Evolutionary conservation across 164 flowering plant species (phyloP).

Genomic region (Protea cynaroides): DNA sequence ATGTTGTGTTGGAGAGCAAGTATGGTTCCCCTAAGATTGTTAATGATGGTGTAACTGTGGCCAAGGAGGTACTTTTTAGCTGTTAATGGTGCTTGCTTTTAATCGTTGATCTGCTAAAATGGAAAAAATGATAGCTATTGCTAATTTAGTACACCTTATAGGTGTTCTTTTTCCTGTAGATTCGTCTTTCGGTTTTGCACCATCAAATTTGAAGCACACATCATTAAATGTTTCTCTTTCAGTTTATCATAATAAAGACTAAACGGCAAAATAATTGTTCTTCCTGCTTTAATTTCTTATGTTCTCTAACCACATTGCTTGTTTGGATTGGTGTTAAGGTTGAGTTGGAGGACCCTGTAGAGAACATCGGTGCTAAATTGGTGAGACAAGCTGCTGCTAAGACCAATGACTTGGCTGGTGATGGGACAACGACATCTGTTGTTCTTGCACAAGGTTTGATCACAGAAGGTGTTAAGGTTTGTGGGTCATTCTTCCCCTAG

Average conservation of each 20-base stretch:
- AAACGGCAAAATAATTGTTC: no score
- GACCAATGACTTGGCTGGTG: slow-evolving; percentile 99
- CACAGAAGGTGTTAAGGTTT: slow-evolving; percentile 94
- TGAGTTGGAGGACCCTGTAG: slow-evolving; percentile 97
- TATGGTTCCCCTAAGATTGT: slow-evolving; percentile 97
- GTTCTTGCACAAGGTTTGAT: slow-evolving; percentile 98
- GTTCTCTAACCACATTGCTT: background rate
- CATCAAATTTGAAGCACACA: no score
- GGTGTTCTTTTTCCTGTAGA: no score
- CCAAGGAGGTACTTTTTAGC: slow-evolving; percentile 50
- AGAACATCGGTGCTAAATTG: slow-evolving; percentile 93
- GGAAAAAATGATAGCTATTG: no score
- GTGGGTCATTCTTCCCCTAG: slow-evolving; percentile 9
- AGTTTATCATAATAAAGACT: no score
- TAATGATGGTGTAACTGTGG: slow-evolving; percentile 97
- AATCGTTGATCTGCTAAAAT: no score
- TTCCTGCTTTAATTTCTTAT: no score
- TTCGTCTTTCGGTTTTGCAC: no score
- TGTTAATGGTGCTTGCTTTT: background rate
- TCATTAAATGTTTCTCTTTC: no score
- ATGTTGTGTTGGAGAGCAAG: slow-evolving; percentile 97
- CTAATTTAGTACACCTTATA: background rate
- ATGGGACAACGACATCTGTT: slow-evolving; percentile 99
- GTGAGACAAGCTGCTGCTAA: slow-evolving; percentile 99
- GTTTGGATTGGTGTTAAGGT: slow-evolving; percentile 34